Conservation (phyloP, 2,329 filamentous ascomycete species). For the Davidsoniella eucalypti region DNA sequence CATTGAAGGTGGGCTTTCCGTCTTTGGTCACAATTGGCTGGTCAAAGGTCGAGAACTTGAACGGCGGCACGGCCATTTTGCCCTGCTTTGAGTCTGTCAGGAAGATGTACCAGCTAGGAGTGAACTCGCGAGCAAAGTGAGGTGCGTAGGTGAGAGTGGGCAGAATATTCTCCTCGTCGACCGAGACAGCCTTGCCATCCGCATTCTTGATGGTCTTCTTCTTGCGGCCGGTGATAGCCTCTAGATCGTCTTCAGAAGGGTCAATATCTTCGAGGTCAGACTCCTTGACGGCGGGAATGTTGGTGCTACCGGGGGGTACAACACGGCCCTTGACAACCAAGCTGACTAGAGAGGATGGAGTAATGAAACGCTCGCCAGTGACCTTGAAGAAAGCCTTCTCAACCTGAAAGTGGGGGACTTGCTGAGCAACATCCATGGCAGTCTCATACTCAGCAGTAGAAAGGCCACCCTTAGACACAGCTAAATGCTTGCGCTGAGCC, state of each 20-base stretch:
- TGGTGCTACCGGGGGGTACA: slow-evolving; percentile 66
- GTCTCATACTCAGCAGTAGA: slow-evolving; percentile 60
- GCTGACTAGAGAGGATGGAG: slow-evolving; percentile 79
- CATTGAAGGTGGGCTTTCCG: slow-evolving; percentile 78
- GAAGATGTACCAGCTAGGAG: slow-evolving; percentile 87
- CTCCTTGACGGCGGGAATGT: slow-evolving; percentile 59
- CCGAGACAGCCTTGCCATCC: slow-evolving; percentile 37
- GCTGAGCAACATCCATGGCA: slow-evolving; percentile 59
- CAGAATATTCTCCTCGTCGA: slow-evolving; percentile 49
- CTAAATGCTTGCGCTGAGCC: slow-evolving; percentile 51
- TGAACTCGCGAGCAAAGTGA: slow-evolving; percentile 76
- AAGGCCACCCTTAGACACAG: slow-evolving; percentile 54
- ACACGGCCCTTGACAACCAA: slow-evolving; percentile 91
- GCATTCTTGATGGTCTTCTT: slow-evolving; percentile 48
- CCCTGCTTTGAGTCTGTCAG: slow-evolving; percentile 85
- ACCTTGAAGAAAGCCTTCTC: slow-evolving; percentile 98
- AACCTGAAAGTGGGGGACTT: slow-evolving; percentile 69
- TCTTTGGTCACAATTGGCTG: slow-evolving; percentile 67
- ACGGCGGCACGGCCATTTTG: slow-evolving; percentile 91
- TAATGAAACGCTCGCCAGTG: slow-evolving; percentile 80
- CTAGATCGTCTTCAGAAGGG: slow-evolving; percentile 79
- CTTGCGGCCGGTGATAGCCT: slow-evolving; percentile 65
- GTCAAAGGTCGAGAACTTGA: slow-evolving; percentile 87
- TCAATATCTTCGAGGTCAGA: slow-evolving; percentile 80
- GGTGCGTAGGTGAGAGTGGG: slow-evolving; percentile 82